phyloP scores from a whole-genome alignment of 805 yeast genomes.

The Suhomyces canberraensis region DNA sequence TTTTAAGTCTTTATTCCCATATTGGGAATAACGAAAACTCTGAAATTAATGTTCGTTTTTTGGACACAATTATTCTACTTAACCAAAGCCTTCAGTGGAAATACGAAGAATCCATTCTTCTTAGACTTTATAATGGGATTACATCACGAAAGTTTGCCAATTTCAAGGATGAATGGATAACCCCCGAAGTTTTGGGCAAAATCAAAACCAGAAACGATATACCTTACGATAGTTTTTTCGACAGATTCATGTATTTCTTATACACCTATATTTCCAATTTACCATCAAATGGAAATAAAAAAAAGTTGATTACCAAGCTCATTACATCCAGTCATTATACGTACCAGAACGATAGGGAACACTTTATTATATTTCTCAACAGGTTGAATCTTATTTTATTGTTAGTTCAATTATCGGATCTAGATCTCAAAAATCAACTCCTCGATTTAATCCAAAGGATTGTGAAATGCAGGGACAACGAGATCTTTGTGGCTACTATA shows the following conservation, averaged over 20 bases:
- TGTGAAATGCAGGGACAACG: conserved; percentile 6
- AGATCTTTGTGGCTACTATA: conserved; percentile 3
- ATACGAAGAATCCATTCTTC: conserved; percentile 32
- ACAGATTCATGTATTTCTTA: conserved; percentile 33
- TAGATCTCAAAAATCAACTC: conserved; percentile 31
- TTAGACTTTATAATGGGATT: conserved; percentile 26
- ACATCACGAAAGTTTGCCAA: conserved; percentile 34
- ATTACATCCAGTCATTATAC: conserved; percentile 36
- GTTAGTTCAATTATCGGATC: conserved; percentile 31
- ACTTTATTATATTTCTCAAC: conserved; percentile 33
- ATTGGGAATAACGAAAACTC: conserved; percentile 14
- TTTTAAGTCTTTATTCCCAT: conserved; percentile 19
- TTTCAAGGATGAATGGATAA: conserved; percentile 31
- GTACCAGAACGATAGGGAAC: conserved; percentile 23
- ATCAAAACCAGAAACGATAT: conserved; percentile 26
- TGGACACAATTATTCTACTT: conserved; percentile 26
- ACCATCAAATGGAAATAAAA: conserved; percentile 17
- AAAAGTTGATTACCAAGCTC: conserved; percentile 31
- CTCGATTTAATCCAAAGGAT: conserved; percentile 23
- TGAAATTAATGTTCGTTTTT: conserved; percentile 19
- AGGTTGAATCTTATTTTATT: conserved; percentile 35
- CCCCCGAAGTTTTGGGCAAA: conserved; percentile 20
- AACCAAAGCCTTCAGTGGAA: conserved; percentile 28
- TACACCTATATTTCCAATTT: conserved; percentile 31
- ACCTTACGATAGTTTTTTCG: conserved; percentile 29